These are phyloP conservation scores for Leccinum incarnatum DNA, from an alignment of 768 basidiomycete genomes.

Conservation along the genomic window DNA sequence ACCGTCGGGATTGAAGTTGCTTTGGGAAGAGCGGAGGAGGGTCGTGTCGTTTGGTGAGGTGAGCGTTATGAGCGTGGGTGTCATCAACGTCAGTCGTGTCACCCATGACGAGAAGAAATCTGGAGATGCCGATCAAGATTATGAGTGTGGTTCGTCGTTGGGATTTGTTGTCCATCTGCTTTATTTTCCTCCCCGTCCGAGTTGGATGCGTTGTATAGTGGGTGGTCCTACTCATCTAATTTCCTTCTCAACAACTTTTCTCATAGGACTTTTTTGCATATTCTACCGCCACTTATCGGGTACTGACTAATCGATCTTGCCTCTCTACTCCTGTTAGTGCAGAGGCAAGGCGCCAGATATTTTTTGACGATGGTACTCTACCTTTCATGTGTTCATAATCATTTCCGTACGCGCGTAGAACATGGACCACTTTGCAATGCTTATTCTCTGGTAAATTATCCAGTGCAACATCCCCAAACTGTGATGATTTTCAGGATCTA, in stretches of 20 bases:
- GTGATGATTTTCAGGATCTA: not conserved
- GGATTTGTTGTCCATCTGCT: constrained; percentile 11
- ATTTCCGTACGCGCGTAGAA: constrained; percentile 5
- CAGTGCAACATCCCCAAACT: not conserved
- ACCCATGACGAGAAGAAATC: not conserved
- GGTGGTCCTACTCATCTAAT: not conserved
- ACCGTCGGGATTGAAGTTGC: constrained; percentile 31
- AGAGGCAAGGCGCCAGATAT: constrained; percentile 5
- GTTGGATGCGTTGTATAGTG: constrained; percentile 6
- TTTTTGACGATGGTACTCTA: constrained; percentile 2
- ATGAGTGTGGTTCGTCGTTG: constrained; percentile 14
- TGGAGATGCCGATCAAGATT: constrained; percentile 4
- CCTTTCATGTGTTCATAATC: constrained; percentile 20
- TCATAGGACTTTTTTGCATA: not conserved
- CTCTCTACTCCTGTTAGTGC: not conserved
- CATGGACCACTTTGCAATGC: constrained; percentile 2
- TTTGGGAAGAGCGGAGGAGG: constrained; percentile 33
- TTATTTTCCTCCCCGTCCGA: not conserved
- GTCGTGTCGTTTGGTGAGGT: constrained; percentile 30
- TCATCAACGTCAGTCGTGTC: not conserved
- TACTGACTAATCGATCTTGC: constrained; percentile 13
- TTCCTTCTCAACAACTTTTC: constrained; percentile 1
- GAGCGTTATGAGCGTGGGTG: constrained; percentile 1
- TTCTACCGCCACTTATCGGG: constrained; percentile 4
- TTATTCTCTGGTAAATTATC: not conserved